Evolutionary conservation across 208 protist genomes (phyloP), one percentile per base, ranked within the genome.

Genomic region (Wallacemonas sp.): DNA sequence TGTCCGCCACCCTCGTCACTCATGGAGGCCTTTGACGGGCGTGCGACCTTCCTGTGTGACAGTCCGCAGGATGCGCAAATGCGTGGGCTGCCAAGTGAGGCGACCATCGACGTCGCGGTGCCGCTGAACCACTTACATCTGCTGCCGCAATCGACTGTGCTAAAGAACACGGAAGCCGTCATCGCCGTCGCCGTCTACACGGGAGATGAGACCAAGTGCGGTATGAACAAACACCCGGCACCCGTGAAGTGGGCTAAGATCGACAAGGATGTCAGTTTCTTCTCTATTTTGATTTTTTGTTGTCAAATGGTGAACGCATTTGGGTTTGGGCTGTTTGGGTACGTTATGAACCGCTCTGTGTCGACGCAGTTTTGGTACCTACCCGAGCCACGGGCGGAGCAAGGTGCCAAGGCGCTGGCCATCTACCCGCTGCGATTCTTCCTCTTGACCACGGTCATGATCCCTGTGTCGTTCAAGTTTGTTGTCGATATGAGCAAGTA

Each of bases 401-500:
- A 19, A 19, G 39, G 41, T 0, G 55, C 31, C 2, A 67, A 49
- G 22, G 58, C 86, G 5, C 73, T 86, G 6, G 2, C 95, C 12
- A 91, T 97, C 30, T 97, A 97, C 66, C 81, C 91, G 9, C 67
- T 98, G 19, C 88, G 96, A 31, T 98, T 98, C 53, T 94, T 98
- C 41, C 79, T 98, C 2, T 69, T 98, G 1, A 98, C 90, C n/a
- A 96, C 93, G n/a, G 87, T 97, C 15, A 98, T 99, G 84, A 98
- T 98, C 44, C 97, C 97, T 6, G 91, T 98, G 14, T 98, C 94
- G 21, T 94, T 99, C 56, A 98, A 99, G 69, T 97, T 98, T 55
- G 94, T 93, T 27, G 77, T 97, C 12, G 95, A 98, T 75, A 88
- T 98, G 51, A 93, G 78, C 45, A 98, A 98, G 77, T 97, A 97